Evolutionary conservation across 345 rosid species (phyloP).

Genomic region (Noccaea bulbosa): DNA sequence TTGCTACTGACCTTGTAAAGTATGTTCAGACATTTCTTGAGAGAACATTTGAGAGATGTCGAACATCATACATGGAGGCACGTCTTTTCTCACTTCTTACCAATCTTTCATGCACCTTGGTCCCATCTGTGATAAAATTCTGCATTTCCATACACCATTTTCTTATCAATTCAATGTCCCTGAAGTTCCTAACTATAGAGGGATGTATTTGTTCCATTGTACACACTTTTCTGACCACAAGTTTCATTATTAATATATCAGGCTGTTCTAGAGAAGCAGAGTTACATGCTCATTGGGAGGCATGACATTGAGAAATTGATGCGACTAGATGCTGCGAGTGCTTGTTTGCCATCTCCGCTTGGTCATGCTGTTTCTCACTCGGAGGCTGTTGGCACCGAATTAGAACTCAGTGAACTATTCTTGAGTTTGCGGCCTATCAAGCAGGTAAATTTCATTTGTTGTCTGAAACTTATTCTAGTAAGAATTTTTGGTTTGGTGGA

Average conservation of each 20-base stretch:
- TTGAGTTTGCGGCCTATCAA: constrained; percentile 79
- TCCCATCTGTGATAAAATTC: constrained; percentile 12
- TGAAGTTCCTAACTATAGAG: constrained; percentile 13
- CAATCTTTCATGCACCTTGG: constrained; percentile 11
- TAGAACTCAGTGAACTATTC: constrained; percentile 71
- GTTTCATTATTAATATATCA: constrained; percentile 50
- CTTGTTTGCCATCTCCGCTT: constrained; percentile 64
- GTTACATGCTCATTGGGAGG: constrained; percentile 97
- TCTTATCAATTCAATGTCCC: constrained; percentile 6
- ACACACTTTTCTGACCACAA: constrained; percentile 27
- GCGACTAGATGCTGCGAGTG: constrained; percentile 82
- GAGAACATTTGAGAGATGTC: constrained; percentile 97
- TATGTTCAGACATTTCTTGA: constrained; percentile 95
- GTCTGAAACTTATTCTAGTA: constrained; percentile 7
- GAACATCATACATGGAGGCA: constrained; percentile 97
- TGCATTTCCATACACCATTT: neutral
- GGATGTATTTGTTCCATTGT: constrained; percentile 6
- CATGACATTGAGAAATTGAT: constrained; percentile 96
- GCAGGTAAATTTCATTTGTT: constrained; percentile 58
- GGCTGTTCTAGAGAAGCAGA: constrained; percentile 99
- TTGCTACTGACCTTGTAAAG: constrained; percentile 89
- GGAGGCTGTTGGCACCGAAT: constrained; percentile 60
- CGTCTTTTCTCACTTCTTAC: constrained; percentile 34
- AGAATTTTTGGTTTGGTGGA: constrained; percentile 4
- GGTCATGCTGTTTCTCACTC: constrained; percentile 58